These are phyloP conservation scores for Tetraselmis striata DNA, from an alignment of 139 green algal genomes.

Conservation along the genomic window DNA sequence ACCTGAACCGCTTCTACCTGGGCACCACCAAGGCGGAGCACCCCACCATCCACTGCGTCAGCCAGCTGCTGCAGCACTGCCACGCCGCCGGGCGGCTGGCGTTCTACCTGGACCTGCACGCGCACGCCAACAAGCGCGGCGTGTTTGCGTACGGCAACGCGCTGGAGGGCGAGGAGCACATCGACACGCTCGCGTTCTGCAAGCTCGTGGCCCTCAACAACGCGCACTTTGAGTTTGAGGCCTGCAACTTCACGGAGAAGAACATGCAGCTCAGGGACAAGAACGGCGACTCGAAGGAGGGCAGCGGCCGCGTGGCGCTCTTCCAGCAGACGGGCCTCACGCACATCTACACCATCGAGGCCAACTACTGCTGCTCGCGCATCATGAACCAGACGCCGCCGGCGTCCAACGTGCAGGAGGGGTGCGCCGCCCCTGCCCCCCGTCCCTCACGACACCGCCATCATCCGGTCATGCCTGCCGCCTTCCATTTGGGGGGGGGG, in stretches of 20 bases:
- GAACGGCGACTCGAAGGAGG: slow-evolving; percentile 49
- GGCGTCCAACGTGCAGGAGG: background rate
- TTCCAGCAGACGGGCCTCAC: slow-evolving; percentile 38
- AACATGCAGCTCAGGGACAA: slow-evolving; percentile 48
- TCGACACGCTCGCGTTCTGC: slow-evolving; percentile 23
- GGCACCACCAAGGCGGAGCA: slow-evolving; percentile 11
- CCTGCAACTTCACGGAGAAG: slow-evolving; percentile 52
- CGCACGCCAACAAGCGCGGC: slow-evolving; percentile 54
- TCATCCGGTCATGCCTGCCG: slow-evolving; percentile 3
- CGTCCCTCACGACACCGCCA: no score
- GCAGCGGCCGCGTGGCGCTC: slow-evolving; percentile 41
- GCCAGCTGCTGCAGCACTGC: slow-evolving; percentile 36
- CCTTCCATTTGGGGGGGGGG: no score
- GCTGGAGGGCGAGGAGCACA: slow-evolving; percentile 23
- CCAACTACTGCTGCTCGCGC: slow-evolving; percentile 39
- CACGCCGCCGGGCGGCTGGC: slow-evolving; percentile 20
- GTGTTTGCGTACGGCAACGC: slow-evolving; percentile 53
- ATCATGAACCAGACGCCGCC: slow-evolving; percentile 23
- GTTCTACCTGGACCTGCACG: slow-evolving; percentile 58
- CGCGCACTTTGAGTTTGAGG: slow-evolving; percentile 36
- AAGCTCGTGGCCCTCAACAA: slow-evolving; percentile 40
- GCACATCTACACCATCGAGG: slow-evolving; percentile 56
- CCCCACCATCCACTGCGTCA: slow-evolving; percentile 42
- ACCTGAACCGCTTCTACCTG: slow-evolving; percentile 57
- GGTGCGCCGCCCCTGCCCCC: no score